phyloP scores from a whole-genome alignment of 768 basidiomycete genomes.

The Trametes punicea region DNA sequence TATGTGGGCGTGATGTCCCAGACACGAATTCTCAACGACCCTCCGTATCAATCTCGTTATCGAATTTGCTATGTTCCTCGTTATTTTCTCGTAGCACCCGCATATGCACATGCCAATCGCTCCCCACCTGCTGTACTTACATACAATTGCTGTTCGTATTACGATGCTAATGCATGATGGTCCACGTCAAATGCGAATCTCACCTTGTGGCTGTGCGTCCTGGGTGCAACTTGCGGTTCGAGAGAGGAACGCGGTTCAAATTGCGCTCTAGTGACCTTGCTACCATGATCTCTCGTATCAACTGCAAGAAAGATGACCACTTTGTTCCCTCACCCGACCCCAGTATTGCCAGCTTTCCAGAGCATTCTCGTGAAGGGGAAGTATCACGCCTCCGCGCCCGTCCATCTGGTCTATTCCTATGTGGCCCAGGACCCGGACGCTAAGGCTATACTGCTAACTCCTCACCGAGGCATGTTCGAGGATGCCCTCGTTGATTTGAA shows the following conservation, averaged over 20 bases:
- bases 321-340: constrained; percentile 41
- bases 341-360: constrained; percentile 50
- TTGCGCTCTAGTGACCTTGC: too few relatives aligned
- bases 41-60: not conserved
- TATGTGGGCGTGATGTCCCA: constrained; percentile 51
- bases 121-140: not conserved
- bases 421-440: constrained; percentile 33
- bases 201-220: constrained; percentile 26
- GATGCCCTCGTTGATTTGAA: constrained; percentile 43
- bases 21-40: not conserved
- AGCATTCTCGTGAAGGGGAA: constrained; percentile 61
- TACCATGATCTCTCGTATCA: constrained; percentile 46
- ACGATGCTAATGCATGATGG: too few relatives aligned
- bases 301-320: constrained; percentile 30
- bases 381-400: constrained; percentile 65
- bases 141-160: not conserved
- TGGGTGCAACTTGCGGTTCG: too few relatives aligned
- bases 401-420: constrained; percentile 61
- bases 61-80: too few relatives aligned
- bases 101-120: not conserved
- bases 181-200: not conserved
- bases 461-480: constrained; percentile 46
- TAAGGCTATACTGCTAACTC: constrained; percentile 48
- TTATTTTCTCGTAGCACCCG: too few relatives aligned
- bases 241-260: too few relatives aligned